These are phyloP conservation scores for Arthroderma sp. DNA, from an alignment of 2,329 filamentous ascomycete species.

Conservation along the genomic window DNA sequence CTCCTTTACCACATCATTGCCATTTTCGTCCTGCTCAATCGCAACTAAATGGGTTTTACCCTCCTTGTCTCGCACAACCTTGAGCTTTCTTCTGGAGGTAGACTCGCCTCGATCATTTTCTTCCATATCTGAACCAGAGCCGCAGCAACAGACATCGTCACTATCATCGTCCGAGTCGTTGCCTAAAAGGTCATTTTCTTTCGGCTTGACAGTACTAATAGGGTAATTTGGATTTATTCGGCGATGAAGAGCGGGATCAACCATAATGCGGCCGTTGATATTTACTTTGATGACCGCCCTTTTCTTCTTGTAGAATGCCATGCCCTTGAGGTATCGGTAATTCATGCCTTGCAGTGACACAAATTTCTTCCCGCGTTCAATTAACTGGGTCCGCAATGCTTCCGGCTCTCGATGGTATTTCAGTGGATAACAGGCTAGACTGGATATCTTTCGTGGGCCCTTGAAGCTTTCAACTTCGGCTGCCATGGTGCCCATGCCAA, in stretches of 20 bases:
- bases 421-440: conserved; percentile 61
- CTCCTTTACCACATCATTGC: conserved; percentile 41
- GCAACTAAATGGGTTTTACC: conserved; percentile 40
- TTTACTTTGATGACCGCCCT: conserved; percentile 64
- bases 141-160: conserved; percentile 26
- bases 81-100: conserved; percentile 33
- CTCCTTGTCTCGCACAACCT: conserved; percentile 41
- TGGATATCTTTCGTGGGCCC: conserved; percentile 70
- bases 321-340: conserved; percentile 69
- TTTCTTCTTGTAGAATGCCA: conserved; percentile 76
- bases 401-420: conserved; percentile 64
- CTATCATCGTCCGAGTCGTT: conserved; percentile 29
- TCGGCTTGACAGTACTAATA: conserved; percentile 59
- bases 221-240: conserved; percentile 78
- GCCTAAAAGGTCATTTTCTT: conserved; percentile 49
- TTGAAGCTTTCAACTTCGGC: conserved; percentile 64
- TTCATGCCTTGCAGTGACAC: conserved; percentile 68
- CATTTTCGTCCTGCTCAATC: conserved; percentile 43
- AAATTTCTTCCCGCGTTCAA: conserved; percentile 76
- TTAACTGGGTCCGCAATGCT: conserved; percentile 50
- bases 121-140: conserved; percentile 16
- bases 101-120: conserved; percentile 23
- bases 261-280: conserved; percentile 76
- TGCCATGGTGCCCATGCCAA: conserved; percentile 59
- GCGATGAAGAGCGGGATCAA: conserved; percentile 70